Percentiles rank a stretch among this genome's conserved stretches.
phyloP scores from a whole-genome alignment of 345 rosid species.

The Gossypium anomalum region DNA sequence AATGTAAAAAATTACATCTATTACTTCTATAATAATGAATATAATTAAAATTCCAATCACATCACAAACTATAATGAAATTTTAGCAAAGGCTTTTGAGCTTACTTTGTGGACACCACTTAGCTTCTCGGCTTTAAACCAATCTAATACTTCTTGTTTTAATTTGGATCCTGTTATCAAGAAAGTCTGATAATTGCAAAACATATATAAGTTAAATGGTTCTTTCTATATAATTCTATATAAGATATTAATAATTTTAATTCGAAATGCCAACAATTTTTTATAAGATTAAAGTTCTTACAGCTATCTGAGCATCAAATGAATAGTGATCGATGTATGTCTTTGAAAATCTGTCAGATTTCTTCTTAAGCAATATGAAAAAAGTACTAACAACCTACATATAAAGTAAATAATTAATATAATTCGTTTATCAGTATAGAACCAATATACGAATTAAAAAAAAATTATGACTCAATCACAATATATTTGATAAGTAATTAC shows the following conservation, averaged over 20 bases:
- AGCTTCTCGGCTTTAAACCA: neutral
- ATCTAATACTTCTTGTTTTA: neutral
- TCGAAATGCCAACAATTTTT: neutral
- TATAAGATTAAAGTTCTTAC: neutral
- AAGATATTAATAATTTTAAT: neutral
- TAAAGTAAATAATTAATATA: neutral
- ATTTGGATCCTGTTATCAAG: neutral
- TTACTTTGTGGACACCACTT: neutral
- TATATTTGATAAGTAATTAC: neutral
- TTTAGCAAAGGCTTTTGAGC: neutral
- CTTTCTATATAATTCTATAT: neutral
- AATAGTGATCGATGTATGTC: neutral
- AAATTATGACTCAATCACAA: too few species aligned
- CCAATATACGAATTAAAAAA: too few species aligned
- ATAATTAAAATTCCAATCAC: too few species aligned
- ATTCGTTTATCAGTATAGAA: too few species aligned
- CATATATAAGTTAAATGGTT: neutral
- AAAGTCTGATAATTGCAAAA: neutral
- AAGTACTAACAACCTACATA: neutral
- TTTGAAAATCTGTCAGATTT: neutral
- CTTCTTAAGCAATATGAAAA: neutral
- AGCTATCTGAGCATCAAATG: neutral
- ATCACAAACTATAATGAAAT: too few species aligned
- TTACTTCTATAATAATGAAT: too few species aligned
- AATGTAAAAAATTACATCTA: too few species aligned